Base-by-base conservation (phyloP, 106 monocot species). In the Apostasia ramifera region DNA sequence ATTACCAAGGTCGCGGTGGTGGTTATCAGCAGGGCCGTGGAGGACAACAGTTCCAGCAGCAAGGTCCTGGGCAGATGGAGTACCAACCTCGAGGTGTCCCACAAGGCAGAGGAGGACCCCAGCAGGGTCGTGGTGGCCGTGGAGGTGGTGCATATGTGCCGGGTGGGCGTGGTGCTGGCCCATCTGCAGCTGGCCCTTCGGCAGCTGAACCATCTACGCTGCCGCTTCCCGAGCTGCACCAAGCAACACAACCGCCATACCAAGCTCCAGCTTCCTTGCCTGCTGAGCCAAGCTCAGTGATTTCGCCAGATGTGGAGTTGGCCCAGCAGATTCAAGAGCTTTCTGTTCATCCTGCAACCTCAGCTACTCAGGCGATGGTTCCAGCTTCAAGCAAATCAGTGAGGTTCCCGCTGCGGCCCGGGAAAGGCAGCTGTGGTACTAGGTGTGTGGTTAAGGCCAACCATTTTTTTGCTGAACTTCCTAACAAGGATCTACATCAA, bases 211-310 rank as follows among this genome's bases (percentile, higher is more conserved):
- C 88, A 46, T 83, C 85, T 8, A 79, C 77, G 74, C 74, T 72
- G 40, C 55, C 76, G n/a, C 71, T 67, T 81, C 85, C 97, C 82
- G 87, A 97, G 79, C 87, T 97, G 97, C 92, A 81, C 87, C 97
- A 97, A 92, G 92, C 92, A 63, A 70, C 79, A 53, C 75, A 78
- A 76, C 44, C 68, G 59, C 71, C 59, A 55, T 66, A 65, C 61
- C 84, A 79, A 63, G 75, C 77, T 50, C 47, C 77, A 13, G 71
- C 64, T 57, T 67, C 76, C 53, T 77, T 62, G 9, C 37, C 47
- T 9, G 76, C 74, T 7, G 77, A 71, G 70, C 60, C 81, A 8
- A 75, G 84, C 54, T 77, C 84, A 1, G 82, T 79, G 46, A 72
- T 73, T 37, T 69, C 78, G 47, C 46, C 74, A 12, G 3, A 55